Percentiles rank a stretch among this genome's conserved stretches.
phyloP scores from a whole-genome alignment of 306 rosid genomes.

The Dryas octopetala region DNA sequence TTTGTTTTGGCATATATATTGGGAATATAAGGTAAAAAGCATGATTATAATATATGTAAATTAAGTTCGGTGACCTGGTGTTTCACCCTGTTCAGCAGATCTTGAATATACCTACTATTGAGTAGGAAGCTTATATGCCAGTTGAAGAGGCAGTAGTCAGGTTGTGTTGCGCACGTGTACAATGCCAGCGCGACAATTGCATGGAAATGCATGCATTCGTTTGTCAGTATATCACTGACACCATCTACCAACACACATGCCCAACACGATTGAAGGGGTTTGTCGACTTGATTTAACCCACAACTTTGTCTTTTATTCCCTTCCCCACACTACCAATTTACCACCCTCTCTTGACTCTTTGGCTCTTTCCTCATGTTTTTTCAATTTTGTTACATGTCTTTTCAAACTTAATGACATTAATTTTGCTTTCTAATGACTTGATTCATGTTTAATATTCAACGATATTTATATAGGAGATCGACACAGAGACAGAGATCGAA shows the following conservation, averaged over 20 bases:
- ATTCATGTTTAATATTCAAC: too few relatives aligned
- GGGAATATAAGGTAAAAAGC: not conserved
- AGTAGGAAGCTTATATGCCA: not conserved
- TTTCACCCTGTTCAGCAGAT: not conserved
- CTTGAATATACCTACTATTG: too few relatives aligned
- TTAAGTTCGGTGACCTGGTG: not conserved
- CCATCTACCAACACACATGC: constrained; percentile 70
- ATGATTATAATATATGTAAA: not conserved
- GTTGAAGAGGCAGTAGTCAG: not conserved
- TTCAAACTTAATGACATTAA: not conserved
- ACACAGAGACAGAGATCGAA: too few relatives aligned
- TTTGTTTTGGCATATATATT: constrained; percentile 1
- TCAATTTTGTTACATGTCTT: not conserved
- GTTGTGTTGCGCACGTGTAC: constrained; percentile 55
- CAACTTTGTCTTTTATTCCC: constrained; percentile 43
- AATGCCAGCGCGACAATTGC: constrained; percentile 63
- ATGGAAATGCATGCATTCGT: constrained; percentile 72
- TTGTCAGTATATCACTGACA: constrained; percentile 79
- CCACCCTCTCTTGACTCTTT: constrained; percentile 2
- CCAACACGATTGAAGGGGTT: constrained; percentile 58
- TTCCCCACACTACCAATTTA: constrained; percentile 13
- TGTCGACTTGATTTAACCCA: constrained; percentile 71
- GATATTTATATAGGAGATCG: too few relatives aligned
- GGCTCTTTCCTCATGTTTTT: not conserved
- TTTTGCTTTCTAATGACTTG: too few relatives aligned